Evolutionary conservation across 257 asterid genomes (phyloP), one percentile per base, ranked within the genome.

Genomic region (Petunia axillaris): DNA sequence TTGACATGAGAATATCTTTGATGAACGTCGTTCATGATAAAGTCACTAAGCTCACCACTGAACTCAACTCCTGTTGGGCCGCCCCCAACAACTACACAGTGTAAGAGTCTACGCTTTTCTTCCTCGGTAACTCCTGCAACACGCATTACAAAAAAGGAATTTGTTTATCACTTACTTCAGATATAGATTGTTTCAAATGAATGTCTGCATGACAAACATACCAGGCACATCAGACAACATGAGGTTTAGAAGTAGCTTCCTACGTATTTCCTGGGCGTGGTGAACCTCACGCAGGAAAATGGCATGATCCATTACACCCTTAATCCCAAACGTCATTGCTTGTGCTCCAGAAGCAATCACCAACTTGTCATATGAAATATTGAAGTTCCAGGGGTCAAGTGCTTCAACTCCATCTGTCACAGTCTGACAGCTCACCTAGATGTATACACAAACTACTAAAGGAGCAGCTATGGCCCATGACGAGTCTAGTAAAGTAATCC

Each of bases 11-110:
- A 71, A 70, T 92, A 96, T 94, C 95, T 87, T 82, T 92, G 91
- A 64, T 82, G 95, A 80, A 96, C 99, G 88, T 96, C 99, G 89
- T 62, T 94, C 87, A 48, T 80, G 79, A 96, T 96, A 82, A 96
- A 96, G 85, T 96, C 99, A 67, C 99, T 94, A 52, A 96, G 97
- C 85, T 96, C 98, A 25, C 99, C 99, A 35, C 98, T 96, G 86
- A 96, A 96, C 81, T 96, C 99, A 43, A 96, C 99, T 76, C 99
- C 99, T 1, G 99, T 96, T 0, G 99, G 99, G 66, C 99, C 99
- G 58, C 98, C 98, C 81, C 99, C 98, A 82, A 96, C 98, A 41
- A 96, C 98, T 68, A 96, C 98, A 81, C 97, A 96, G 76, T 96
- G 98, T 83, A 96, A 88, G 44, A 96, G 98, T 88, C 98, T 84